These are phyloP conservation scores for Picochlorum sp. DNA, from an alignment of 139 green algal genomes.

Conservation along the genomic window DNA sequence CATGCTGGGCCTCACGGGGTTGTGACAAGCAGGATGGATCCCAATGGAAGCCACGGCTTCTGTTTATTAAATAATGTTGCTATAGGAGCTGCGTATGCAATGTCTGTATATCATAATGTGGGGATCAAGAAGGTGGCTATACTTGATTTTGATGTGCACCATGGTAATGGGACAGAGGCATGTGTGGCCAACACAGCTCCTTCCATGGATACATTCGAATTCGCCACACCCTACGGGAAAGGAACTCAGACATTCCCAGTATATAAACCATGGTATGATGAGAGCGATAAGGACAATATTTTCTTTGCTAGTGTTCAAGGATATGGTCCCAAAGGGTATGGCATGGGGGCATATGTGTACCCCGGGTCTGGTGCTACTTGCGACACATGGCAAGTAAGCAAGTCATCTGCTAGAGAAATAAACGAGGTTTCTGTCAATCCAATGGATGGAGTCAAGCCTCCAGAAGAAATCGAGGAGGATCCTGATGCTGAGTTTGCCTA, in stretches of 20 bases:
- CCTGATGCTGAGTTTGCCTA: slow-evolving; percentile 35
- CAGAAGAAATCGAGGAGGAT: slow-evolving; percentile 26
- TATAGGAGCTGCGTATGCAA: slow-evolving; percentile 79
- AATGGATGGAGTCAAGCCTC: not conserved
- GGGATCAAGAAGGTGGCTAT: slow-evolving; percentile 69
- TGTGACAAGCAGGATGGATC: slow-evolving; percentile 41
- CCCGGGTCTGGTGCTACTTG: slow-evolving; percentile 68
- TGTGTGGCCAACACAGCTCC: slow-evolving; percentile 41
- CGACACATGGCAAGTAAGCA: slow-evolving; percentile 41
- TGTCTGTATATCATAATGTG: slow-evolving; percentile 57
- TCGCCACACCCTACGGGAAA: slow-evolving; percentile 59
- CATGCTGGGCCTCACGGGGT: slow-evolving; percentile 70
- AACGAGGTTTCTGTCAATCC: slow-evolving; percentile 1
- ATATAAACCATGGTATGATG: slow-evolving; percentile 77
- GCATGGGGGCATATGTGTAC: slow-evolving; percentile 53
- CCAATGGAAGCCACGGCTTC: slow-evolving; percentile 71
- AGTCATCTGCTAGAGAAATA: not conserved
- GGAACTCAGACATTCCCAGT: slow-evolving; percentile 63
- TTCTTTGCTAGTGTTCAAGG: slow-evolving; percentile 83
- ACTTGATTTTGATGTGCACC: slow-evolving; percentile 91
- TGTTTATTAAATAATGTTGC: slow-evolving; percentile 93
- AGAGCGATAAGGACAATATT: slow-evolving; percentile 72
- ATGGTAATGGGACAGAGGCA: slow-evolving; percentile 84
- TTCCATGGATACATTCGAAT: slow-evolving; percentile 19
- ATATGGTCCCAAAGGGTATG: slow-evolving; percentile 43